Conservation (phyloP, 805 yeast genomes). For the Metschnikowia continentalis region DNA sequence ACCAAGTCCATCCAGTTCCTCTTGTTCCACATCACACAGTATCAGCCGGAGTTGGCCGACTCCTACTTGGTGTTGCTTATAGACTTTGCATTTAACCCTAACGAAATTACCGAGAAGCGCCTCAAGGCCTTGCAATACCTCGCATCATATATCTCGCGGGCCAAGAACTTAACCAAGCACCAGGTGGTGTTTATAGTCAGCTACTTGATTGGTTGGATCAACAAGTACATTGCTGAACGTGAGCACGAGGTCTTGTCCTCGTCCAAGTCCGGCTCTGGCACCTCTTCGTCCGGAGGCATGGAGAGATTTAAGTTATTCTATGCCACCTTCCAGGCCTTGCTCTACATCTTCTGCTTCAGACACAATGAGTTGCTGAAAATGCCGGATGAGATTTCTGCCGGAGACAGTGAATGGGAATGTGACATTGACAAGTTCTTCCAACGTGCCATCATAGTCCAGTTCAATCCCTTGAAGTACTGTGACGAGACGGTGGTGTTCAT, state of each 20-base stretch:
- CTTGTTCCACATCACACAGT: slow-evolving; percentile 76
- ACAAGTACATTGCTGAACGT: slow-evolving; percentile 75
- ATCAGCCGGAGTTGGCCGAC: slow-evolving; percentile 77
- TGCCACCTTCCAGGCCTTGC: slow-evolving; percentile 83
- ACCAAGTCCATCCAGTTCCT: slow-evolving; percentile 86
- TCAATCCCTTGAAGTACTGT: slow-evolving; percentile 90
- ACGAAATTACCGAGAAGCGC: slow-evolving; percentile 67
- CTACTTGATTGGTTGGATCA: slow-evolving; percentile 79
- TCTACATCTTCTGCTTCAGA: slow-evolving; percentile 90
- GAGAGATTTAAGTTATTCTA: slow-evolving; percentile 86
- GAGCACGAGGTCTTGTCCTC: slow-evolving; percentile 69
- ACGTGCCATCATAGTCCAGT: slow-evolving; percentile 76
- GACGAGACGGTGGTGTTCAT: slow-evolving; percentile 90
- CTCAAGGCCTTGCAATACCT: slow-evolving; percentile 89
- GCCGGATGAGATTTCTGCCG: slow-evolving; percentile 8
- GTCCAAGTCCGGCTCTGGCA: slow-evolving; percentile 11
- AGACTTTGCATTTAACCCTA: slow-evolving; percentile 73
- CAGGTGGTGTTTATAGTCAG: slow-evolving; percentile 82
- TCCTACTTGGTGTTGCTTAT: slow-evolving; percentile 77
- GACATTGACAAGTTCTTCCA: slow-evolving; percentile 83
- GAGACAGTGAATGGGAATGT: slow-evolving; percentile 64
- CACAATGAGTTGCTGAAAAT: slow-evolving; percentile 52
- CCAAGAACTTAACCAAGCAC: slow-evolving; percentile 60
- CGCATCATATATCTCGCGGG: slow-evolving; percentile 86
- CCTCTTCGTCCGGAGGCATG: slow-evolving; percentile 58